phyloP scores from a whole-genome alignment of 202 grass and related monocot genomes.

The Schoenoplectus tabernaemontani region DNA sequence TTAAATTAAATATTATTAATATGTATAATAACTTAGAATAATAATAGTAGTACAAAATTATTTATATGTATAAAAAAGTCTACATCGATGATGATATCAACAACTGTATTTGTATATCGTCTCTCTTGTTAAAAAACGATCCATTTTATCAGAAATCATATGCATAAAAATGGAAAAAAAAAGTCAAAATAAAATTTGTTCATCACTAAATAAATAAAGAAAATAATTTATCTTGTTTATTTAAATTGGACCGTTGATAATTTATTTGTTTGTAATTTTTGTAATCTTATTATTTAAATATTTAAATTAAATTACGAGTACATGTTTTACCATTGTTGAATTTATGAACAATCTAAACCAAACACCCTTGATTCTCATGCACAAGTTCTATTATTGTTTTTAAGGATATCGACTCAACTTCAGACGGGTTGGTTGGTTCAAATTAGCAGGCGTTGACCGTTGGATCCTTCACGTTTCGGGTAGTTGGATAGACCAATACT shows the following conservation, averaged over 20 bases:
- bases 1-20: too few species aligned
- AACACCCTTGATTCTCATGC: not conserved
- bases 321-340: not conserved
- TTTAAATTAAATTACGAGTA: not conserved
- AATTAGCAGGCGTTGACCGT: not conserved
- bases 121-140: too few species aligned
- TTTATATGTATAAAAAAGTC: too few species aligned
- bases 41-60: too few species aligned
- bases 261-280: not conserved
- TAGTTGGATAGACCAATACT: not conserved
- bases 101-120: too few species aligned
- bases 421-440: not conserved
- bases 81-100: too few species aligned
- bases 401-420: not conserved
- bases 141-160: not conserved
- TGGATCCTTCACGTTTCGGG: not conserved
- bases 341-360: not conserved
- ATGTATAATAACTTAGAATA: too few species aligned
- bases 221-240: not conserved
- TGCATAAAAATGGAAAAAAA: not conserved
- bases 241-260: not conserved
- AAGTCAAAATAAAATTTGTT: not conserved
- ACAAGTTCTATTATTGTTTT: too few species aligned
- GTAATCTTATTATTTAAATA: not conserved
- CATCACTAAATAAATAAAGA: not conserved